Evolutionary conservation across 2,329 filamentous ascomycete species (phyloP).

Genomic region (Gremmenia infestans): DNA sequence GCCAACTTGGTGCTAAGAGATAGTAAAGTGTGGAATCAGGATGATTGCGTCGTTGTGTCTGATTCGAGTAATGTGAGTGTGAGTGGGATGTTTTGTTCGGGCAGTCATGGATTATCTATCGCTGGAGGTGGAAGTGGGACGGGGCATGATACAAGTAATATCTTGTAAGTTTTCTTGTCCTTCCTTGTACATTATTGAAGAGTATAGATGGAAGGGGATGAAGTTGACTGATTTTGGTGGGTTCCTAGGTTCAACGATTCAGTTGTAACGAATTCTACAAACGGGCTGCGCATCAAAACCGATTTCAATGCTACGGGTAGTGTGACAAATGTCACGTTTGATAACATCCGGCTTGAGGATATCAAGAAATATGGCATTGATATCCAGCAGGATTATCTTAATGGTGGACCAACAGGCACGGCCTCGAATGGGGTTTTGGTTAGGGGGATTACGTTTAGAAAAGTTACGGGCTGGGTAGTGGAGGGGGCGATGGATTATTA

Average conservation of each 20-base stretch:
- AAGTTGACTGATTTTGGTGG: background rate
- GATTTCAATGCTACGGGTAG: constrained; percentile 33
- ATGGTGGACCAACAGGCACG: constrained; percentile 40
- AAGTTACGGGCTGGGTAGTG: constrained; percentile 30
- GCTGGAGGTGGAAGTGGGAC: constrained; percentile 5
- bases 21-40: constrained; percentile 30
- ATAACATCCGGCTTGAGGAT: constrained; percentile 39
- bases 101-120: constrained; percentile 10
- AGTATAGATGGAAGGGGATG: too few relatives aligned
- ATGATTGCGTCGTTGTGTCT: constrained; percentile 30
- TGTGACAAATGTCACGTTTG: constrained; percentile 37
- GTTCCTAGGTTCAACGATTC: constrained; percentile 21
- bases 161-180: constrained; percentile 2
- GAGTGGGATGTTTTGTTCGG: constrained; percentile 6
- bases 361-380: constrained; percentile 44
- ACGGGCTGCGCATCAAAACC: constrained; percentile 34
- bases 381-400: constrained; percentile 51
- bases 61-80: constrained; percentile 9
- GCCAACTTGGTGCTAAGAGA: constrained; percentile 27
- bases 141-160: constrained; percentile 8
- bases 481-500: constrained; percentile 37
- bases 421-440: constrained; percentile 44
- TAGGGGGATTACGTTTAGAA: constrained; percentile 33
- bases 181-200: background rate
- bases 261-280: constrained; percentile 22